Base-by-base conservation (phyloP, 2,329 filamentous ascomycete genomes). In the Ophiocordyceps camponoti-floridani region DNA sequence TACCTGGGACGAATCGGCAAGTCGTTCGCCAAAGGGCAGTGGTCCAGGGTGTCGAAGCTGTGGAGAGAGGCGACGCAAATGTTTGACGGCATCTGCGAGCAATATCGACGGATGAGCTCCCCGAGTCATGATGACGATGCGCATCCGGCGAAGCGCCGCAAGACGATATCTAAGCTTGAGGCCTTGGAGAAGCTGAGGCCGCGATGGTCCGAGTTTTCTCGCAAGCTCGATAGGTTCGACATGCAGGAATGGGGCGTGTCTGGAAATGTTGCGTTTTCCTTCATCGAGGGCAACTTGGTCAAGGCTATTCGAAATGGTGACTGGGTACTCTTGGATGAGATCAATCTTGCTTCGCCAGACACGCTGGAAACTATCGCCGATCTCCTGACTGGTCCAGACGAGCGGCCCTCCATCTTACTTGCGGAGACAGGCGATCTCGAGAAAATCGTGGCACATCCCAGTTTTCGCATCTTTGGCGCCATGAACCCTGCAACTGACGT, bases 401-500 rank as follows among this genome's bases (percentile, higher is more conserved):
- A 78, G 31, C 69, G 70, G 0, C 89, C 89, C 1, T 95, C 85
- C 0, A 79, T 98, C 41, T 66, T 98, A 4, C 72, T 99, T 8
- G 88, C 88, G 0, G 91, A 99, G 64, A 91, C 87, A 37, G 91
- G 91, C 35, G 87, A 91, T 52, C 85, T 94, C 40, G 86, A 96
- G 60, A 77, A 88, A 50, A 80, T 98, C 33, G 73, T 80, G 48
- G 91, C 88, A 1, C 89, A 98, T 60, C 81, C 86, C 0, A 79
- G 94, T 50, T 98, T 99, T 60, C 79, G 91, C 37, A 84, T 99
- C 13, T 98, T 99, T 57, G 93, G 85, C 44, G 91, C 93, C 27
- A 99, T 99, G 91, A 99, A 99, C 56, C 91, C 91, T 28, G 91
- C 91, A 5, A 98, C 91, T 3, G 91, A 99, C 65, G 79, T 95